phyloP scores from a whole-genome alignment of 2,329 filamentous ascomycete genomes.

The Arachnopeziza araneosa region DNA sequence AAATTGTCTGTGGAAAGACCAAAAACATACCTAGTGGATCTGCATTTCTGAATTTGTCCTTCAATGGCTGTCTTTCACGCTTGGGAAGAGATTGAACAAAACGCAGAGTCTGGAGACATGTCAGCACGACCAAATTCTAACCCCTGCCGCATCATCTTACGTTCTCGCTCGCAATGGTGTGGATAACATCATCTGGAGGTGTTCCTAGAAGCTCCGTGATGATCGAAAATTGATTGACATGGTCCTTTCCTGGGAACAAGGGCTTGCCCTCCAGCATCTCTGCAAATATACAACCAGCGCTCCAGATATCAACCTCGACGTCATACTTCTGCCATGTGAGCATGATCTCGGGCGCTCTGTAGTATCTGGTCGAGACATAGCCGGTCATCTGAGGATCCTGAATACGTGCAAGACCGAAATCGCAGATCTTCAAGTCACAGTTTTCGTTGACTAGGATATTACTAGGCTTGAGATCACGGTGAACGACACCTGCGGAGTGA shows the following conservation, averaged over 20 bases:
- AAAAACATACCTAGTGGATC: slow-evolving; percentile 64
- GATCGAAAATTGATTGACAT: slow-evolving; percentile 99
- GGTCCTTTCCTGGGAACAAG: slow-evolving; percentile 96
- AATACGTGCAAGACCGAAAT: slow-evolving; percentile 94
- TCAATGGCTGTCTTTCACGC: slow-evolving; percentile 81
- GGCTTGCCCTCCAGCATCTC: slow-evolving; percentile 99
- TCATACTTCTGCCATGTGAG: slow-evolving; percentile 99
- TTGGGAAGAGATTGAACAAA: slow-evolving; percentile 97
- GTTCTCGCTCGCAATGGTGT: slow-evolving; percentile 97
- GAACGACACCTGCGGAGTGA: slow-evolving; percentile 95
- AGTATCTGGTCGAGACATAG: slow-evolving; percentile 98
- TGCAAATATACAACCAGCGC: slow-evolving; percentile 96
- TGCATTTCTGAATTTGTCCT: slow-evolving; percentile 90
- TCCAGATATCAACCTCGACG: slow-evolving; percentile 98
- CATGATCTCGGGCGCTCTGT: slow-evolving; percentile 98
- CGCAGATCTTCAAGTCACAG: slow-evolving; percentile 98
- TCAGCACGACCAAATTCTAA: slow-evolving; percentile 23
- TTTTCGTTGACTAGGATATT: slow-evolving; percentile 99
- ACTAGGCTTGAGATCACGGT: slow-evolving; percentile 95
- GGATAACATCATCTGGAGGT: slow-evolving; percentile 95
- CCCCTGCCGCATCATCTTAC: slow-evolving; percentile 43
- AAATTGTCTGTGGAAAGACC: neutral
- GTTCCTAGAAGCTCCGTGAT: slow-evolving; percentile 97
- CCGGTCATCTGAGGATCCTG: slow-evolving; percentile 99
- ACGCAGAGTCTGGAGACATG: slow-evolving; percentile 65